Conservation (phyloP, 345 rosid genomes). For the Eucalyptus tenuipes region DNA sequence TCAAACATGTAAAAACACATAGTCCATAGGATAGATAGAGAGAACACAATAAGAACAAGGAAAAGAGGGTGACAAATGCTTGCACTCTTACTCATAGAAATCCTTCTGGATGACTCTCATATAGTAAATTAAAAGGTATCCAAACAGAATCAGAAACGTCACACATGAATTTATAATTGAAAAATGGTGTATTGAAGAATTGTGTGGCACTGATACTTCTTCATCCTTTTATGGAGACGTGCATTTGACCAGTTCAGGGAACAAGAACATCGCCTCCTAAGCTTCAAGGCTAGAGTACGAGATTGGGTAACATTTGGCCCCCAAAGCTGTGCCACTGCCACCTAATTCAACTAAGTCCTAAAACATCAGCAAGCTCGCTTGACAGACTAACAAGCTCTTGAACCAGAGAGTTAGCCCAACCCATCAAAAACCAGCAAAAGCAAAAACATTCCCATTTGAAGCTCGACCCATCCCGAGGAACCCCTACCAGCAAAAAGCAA, state of each 20-base stretch:
- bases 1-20: background rate
- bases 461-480: background rate
- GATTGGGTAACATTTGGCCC: background rate
- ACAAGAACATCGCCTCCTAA: background rate
- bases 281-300: background rate
- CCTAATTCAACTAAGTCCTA: too few relatives aligned
- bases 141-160: conserved; percentile 74
- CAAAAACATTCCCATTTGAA: too few relatives aligned
- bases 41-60: background rate
- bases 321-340: background rate
- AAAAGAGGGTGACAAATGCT: background rate
- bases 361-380: background rate
- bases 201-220: conserved; percentile 56
- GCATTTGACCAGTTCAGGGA: background rate
- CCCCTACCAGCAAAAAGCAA: too few relatives aligned
- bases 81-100: conserved; percentile 61
- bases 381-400: background rate
- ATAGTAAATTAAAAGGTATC: conserved; percentile 70
- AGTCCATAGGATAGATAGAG: background rate
- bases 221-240: conserved; percentile 71
- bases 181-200: conserved; percentile 81
- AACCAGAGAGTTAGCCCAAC: background rate
- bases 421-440: background rate
- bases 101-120: conserved; percentile 83
- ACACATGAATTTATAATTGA: conserved; percentile 78